phyloP scores from a whole-genome alignment of 192 early-diverging fungal genomes.

The Coemansia sp. region DNA sequence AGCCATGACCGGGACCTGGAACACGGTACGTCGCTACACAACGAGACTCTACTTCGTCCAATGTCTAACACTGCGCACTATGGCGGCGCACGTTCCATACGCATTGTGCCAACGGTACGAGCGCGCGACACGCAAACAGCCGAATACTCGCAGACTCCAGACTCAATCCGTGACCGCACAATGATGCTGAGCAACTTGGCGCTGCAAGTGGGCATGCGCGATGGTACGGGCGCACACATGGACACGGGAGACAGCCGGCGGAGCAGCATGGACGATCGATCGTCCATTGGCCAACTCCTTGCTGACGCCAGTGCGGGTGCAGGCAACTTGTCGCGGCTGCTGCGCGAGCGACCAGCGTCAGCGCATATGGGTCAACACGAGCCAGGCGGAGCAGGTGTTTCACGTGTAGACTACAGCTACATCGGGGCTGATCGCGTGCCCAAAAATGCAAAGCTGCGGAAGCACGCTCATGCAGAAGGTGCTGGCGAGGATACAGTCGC shows the following conservation, averaged over 20 bases:
- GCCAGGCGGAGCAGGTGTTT: conserved; percentile 3
- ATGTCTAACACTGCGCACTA: conserved; percentile 18
- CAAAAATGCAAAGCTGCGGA: conserved; percentile 31
- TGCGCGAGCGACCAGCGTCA: conserved; percentile 33
- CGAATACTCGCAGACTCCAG: conserved; percentile 49
- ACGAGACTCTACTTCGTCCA: conserved; percentile 13
- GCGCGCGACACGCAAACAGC: conserved; percentile 10
- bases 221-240: conserved; percentile 6
- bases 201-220: conserved; percentile 24
- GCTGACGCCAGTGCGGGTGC: conserved; percentile 15
- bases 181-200: conserved; percentile 41
- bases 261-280: conserved; percentile 36
- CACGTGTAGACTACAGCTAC: conserved; percentile 33
- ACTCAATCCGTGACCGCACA: conserved; percentile 50
- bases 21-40: conserved; percentile 23
- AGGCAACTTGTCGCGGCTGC: conserved; percentile 42
- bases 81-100: conserved; percentile 28
- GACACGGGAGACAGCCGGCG: conserved; percentile 18
- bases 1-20: conserved; percentile 17
- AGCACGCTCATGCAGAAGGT: not conserved
- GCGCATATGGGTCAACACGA: conserved; percentile 6
- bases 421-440: conserved; percentile 34
- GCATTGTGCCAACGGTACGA: conserved; percentile 9
- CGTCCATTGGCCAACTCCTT: conserved; percentile 44
- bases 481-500: not conserved